Evolutionary conservation across 164 flowering plant species (phyloP), one percentile per base, ranked within the genome.

Genomic region (Aristolochia contorta): DNA sequence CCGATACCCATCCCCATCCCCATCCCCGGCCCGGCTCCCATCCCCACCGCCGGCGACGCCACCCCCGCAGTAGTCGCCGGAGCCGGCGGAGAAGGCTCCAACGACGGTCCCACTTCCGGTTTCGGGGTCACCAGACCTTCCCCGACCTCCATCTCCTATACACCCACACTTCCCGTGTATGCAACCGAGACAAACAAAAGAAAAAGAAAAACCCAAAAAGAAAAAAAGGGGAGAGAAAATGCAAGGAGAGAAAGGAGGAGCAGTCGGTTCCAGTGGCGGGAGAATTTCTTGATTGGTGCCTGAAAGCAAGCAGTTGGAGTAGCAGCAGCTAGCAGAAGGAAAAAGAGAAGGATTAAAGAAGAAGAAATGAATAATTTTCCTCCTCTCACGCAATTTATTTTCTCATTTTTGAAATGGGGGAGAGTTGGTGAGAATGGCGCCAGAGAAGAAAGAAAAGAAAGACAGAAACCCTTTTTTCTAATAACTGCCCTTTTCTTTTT

Each of bases 81-180:
- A 12, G 33, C 57, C 61, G 61, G 58, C 21, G 84, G 78, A 19
- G 89, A 80, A 9, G 86, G 53, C 56, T 52, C 49, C 58, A 46
- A n/a, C 50, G 46, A 27, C 65, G 21, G 12, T 37, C 68, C 67
- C 69, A 14, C 68, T 6, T 61, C 70, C 6, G 68, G 66, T 27
- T 84, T 79, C 58, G 73, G 82, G 21, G 85, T 77, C 4, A 73
- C 60, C 0, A 80, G 70, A 59, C 78, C 79, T 65, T 79, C 82
- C 62, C 75, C 77, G 64, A 78, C 87, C 33, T 86, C 89, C 77
- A 75, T 72, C 47, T n/a, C 63, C 56, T 22, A 53, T 23, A 22
- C 23, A 53, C 23, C 30, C 56, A 53, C 2, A 14, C 1, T 37
- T 10, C 10, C 43, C 52, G 21, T 30, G 58, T 10, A 6, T 37